Conservation (phyloP, 2,329 filamentous ascomycete species). For the Polychaeton citri region DNA sequence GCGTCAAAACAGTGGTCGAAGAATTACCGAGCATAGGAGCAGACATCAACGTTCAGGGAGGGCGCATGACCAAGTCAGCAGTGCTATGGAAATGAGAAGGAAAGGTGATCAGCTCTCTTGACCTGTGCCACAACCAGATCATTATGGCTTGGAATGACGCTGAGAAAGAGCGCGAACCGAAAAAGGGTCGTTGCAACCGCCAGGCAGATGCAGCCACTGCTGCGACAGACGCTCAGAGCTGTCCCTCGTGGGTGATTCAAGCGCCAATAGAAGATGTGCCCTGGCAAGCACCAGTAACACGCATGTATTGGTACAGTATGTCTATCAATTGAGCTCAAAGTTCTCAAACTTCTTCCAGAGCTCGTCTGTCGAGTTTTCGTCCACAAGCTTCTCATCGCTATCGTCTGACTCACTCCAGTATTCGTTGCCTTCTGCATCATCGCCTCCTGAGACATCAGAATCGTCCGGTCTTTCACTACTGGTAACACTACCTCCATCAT, state of each 20-base stretch:
- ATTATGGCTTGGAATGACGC: neutral
- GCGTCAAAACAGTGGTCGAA: too few relatives aligned
- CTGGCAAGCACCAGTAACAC: neutral
- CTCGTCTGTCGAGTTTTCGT: conserved; percentile 1
- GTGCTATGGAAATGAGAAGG: neutral
- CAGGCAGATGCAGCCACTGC: neutral
- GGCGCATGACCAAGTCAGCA: neutral
- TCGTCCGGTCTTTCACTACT: neutral
- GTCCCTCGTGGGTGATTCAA: neutral
- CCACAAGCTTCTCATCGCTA: conserved; percentile 2
- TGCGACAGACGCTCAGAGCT: neutral
- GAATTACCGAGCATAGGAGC: too few relatives aligned
- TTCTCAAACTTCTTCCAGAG: conserved; percentile 2
- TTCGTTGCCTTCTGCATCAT: neutral
- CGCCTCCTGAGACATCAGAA: neutral
- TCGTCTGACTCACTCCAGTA: conserved; percentile 2
- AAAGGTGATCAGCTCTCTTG: neutral
- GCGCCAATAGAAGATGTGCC: neutral
- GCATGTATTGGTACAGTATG: neutral
- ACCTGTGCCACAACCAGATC: neutral
- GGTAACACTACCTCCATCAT: neutral
- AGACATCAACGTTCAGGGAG: too few relatives aligned
- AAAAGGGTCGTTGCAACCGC: neutral
- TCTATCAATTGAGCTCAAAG: neutral
- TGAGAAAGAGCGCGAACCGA: neutral